phyloP scores from a whole-genome alignment of 495 filamentous ascomycete species.

The Penicillium pulvis region DNA sequence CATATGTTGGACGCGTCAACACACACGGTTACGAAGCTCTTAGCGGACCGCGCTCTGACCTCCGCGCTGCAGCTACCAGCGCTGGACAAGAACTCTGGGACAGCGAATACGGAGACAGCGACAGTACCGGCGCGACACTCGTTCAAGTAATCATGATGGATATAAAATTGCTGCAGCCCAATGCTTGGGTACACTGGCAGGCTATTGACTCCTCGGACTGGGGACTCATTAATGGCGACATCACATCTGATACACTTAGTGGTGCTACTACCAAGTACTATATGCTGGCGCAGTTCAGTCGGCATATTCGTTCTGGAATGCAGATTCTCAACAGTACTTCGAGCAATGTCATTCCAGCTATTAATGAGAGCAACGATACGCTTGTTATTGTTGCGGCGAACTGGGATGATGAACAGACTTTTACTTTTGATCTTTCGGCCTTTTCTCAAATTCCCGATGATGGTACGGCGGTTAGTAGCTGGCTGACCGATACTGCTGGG shows the following conservation, averaged over 20 bases:
- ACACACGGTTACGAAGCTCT: constrained; percentile 14
- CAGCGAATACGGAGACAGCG: constrained; percentile 19
- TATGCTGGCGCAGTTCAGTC: constrained; percentile 17
- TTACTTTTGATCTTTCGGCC: constrained; percentile 16
- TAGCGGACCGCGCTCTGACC: constrained; percentile 10
- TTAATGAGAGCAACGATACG: constrained; percentile 8
- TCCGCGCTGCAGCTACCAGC: constrained; percentile 11
- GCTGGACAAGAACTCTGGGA: constrained; percentile 17
- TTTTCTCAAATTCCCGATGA: constrained; percentile 11
- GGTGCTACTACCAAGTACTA: constrained; percentile 16
- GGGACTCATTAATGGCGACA: constrained; percentile 16
- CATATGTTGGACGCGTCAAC: constrained; percentile 14
- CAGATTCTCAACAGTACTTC: constrained; percentile 12
- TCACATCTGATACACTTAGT: constrained; percentile 5
- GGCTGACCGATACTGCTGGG: constrained; percentile 12
- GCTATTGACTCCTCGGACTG: constrained; percentile 12
- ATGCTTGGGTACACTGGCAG: constrained; percentile 21
- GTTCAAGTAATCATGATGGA: constrained; percentile 13
- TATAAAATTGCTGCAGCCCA: constrained; percentile 9
- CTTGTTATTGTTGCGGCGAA: constrained; percentile 20
- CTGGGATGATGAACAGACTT: constrained; percentile 11
- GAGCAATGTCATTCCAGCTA: constrained; percentile 12
- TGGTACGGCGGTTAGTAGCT: constrained; percentile 12
- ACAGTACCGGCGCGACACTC: constrained; percentile 6
- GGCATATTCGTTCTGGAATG: constrained; percentile 21